phyloP scores from a whole-genome alignment of 345 rosid species.

The Eucalyptus paniculata region DNA sequence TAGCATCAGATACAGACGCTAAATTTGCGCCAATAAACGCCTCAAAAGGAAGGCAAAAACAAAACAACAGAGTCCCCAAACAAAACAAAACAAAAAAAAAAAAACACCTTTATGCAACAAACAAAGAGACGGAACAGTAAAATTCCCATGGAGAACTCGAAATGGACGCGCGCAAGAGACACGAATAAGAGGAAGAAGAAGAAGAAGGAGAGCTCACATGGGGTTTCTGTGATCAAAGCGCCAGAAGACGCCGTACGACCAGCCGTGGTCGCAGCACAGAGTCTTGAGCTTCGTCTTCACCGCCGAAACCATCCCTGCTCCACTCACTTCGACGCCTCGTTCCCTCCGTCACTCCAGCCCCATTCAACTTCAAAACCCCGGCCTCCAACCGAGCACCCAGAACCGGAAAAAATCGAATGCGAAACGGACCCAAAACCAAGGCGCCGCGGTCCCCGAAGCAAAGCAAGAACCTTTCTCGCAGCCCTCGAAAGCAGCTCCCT shows the following conservation, averaged over 20 bases:
- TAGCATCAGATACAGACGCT: background rate
- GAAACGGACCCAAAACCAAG: background rate
- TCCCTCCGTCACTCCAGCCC: background rate
- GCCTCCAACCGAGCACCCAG: background rate
- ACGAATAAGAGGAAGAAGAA: background rate
- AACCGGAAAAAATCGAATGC: background rate
- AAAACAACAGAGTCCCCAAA: background rate
- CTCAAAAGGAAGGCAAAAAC: background rate
- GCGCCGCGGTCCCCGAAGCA: background rate
- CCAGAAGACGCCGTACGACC: constrained; percentile 89
- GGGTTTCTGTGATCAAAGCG: constrained; percentile 51
- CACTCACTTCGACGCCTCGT: background rate
- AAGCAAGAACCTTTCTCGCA: background rate
- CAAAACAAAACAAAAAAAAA: background rate
- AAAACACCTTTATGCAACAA: background rate
- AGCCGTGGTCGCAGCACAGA: constrained; percentile 67
- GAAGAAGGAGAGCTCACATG: constrained; percentile 29
- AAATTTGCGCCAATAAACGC: background rate
- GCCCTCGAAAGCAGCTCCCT: background rate
- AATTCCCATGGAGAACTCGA: background rate
- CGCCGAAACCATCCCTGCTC: constrained; percentile 22
- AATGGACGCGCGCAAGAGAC: background rate
- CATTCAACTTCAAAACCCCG: background rate
- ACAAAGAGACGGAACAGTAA: background rate
- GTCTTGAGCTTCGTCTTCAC: constrained; percentile 42